Evolutionary conservation across 176 grass and related monocot species (phyloP).

Genomic region (Melocanna baccifera): DNA sequence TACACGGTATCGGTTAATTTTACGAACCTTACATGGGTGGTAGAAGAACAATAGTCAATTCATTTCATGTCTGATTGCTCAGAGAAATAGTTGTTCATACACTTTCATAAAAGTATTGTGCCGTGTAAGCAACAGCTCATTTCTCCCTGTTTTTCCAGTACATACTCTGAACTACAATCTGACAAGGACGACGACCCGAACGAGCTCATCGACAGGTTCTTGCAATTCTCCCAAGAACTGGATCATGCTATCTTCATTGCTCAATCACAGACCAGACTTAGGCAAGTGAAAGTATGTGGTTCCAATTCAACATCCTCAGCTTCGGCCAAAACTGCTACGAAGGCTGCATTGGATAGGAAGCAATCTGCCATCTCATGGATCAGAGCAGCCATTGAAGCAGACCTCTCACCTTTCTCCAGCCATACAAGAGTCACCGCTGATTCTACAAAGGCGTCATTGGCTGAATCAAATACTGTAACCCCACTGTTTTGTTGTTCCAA

Average conservation of each 20-base stretch:
- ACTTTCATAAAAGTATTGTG: not conserved
- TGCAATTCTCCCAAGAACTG: slow-evolving; percentile 65
- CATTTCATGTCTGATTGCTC: not conserved
- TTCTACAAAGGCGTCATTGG: not conserved
- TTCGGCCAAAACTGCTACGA: slow-evolving; percentile 35
- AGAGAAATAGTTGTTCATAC: not conserved
- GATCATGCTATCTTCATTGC: slow-evolving; percentile 51
- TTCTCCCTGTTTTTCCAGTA: slow-evolving; percentile 35
- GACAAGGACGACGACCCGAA: slow-evolving; percentile 72
- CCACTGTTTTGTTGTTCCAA: slow-evolving; percentile 47
- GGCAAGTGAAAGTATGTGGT: slow-evolving; percentile 24
- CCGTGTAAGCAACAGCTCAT: not conserved
- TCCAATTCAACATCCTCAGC: slow-evolving; percentile 21
- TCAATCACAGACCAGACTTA: slow-evolving; percentile 54
- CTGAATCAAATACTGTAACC: slow-evolving; percentile 28
- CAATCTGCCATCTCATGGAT: slow-evolving; percentile 69
- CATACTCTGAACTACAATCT: slow-evolving; percentile 68
- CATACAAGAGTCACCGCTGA: slow-evolving; percentile 36
- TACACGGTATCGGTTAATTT: no score
- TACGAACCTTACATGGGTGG: no score
- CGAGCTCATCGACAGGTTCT: slow-evolving; percentile 61
- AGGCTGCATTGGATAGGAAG: slow-evolving; percentile 62
- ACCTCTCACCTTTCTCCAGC: slow-evolving; percentile 49
- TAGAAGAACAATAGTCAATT: not conserved
- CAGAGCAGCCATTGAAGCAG: slow-evolving; percentile 63